Conservation (phyloP, 2,329 filamentous ascomycete species). For the Aspergillus fructus region DNA sequence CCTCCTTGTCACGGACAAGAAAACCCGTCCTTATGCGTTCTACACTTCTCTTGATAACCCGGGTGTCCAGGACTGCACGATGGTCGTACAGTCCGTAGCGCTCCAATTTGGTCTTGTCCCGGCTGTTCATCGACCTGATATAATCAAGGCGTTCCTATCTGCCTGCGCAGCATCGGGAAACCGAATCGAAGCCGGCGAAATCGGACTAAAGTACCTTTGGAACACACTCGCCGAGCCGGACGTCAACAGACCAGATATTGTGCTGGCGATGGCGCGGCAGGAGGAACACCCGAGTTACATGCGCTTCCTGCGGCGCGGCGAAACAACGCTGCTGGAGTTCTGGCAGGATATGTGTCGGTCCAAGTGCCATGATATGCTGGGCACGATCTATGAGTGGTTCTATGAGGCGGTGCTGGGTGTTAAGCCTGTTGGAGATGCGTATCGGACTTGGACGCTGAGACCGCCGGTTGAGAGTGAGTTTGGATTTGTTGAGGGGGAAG, state of each 20-base stretch:
- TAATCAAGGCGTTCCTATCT: slow-evolving; percentile 22
- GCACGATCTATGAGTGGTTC: slow-evolving; percentile 51
- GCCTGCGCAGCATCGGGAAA: slow-evolving; percentile 15
- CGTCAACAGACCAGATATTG: slow-evolving; percentile 20
- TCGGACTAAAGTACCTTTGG: slow-evolving; percentile 23
- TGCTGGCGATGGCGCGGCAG: slow-evolving; percentile 42
- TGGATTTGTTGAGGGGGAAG: slow-evolving; percentile 20
- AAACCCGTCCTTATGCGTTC: slow-evolving; percentile 16
- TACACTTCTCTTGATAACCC: slow-evolving; percentile 25
- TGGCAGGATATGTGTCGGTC: slow-evolving; percentile 78
- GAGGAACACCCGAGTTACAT: slow-evolving; percentile 52
- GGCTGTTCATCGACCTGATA: slow-evolving; percentile 12
- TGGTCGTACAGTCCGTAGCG: slow-evolving; percentile 23
- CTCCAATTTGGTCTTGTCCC: slow-evolving; percentile 23
- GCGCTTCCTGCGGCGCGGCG: slow-evolving; percentile 47
- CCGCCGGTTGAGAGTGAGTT: slow-evolving; percentile 45
- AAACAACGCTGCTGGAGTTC: slow-evolving; percentile 73
- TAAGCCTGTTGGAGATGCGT: slow-evolving; percentile 39
- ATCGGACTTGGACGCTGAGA: slow-evolving; percentile 41
- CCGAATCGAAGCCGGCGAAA: slow-evolving; percentile 23
- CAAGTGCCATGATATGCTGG: slow-evolving; percentile 60
- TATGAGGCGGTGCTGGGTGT: slow-evolving; percentile 44
- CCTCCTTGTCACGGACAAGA: slow-evolving; percentile 20
- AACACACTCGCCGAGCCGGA: slow-evolving; percentile 21
- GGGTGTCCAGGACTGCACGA: slow-evolving; percentile 17